These are phyloP conservation scores for Chenopodium album DNA, from an alignment of 148 eudicot species.

Conservation along the genomic window DNA sequence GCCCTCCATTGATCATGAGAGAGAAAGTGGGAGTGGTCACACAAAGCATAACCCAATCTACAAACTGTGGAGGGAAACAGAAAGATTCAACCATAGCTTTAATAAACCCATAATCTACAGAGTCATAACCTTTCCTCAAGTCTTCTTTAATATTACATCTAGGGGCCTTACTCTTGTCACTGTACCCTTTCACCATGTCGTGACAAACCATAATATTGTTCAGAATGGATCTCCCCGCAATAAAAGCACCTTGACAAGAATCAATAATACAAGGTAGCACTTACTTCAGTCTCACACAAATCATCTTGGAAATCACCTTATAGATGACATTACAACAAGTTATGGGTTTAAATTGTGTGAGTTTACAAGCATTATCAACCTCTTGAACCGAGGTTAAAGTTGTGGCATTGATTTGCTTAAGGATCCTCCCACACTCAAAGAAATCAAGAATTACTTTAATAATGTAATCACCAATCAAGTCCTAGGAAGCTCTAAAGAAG, in stretches of 20 bases:
- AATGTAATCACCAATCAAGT: background rate
- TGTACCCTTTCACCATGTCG: background rate
- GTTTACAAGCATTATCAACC: background rate
- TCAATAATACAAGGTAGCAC: no score
- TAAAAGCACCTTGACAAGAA: background rate
- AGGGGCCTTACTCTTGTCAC: background rate
- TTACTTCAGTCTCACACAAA: background rate
- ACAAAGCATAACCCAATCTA: no score
- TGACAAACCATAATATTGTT: background rate
- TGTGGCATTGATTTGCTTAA: background rate
- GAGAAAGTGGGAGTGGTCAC: no score
- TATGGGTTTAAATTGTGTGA: background rate
- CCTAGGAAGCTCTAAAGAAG: background rate
- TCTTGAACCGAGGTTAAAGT: background rate
- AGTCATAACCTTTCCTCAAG: background rate
- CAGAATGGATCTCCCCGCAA: background rate
- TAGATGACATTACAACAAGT: background rate
- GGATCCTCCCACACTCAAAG: background rate
- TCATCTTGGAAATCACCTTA: background rate
- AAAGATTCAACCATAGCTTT: no score
- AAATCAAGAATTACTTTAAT: background rate
- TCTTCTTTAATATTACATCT: background rate
- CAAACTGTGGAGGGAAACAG: no score
- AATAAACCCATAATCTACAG: no score
- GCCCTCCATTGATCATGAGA: no score